phyloP scores from a whole-genome alignment of 495 filamentous ascomycete species.

The Jackrogersella multiformis region DNA sequence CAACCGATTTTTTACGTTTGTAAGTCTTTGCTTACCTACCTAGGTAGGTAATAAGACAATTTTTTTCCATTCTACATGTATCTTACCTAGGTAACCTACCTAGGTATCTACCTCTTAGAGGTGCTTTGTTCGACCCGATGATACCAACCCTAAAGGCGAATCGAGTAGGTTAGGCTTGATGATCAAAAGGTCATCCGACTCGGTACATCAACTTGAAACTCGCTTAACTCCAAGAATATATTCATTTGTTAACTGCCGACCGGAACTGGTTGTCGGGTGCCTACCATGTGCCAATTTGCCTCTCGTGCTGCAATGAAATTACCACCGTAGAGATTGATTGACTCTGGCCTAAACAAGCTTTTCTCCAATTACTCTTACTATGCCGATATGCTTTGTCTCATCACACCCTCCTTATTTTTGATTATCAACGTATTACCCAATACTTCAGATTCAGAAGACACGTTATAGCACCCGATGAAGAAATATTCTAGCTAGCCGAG shows the following conservation, averaged over 20 bases:
- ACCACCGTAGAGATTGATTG: not conserved
- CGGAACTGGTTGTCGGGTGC: not conserved
- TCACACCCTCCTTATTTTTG: conserved; percentile 7
- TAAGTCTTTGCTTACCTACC: too few species aligned
- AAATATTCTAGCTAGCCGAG: not conserved
- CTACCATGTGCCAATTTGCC: not conserved
- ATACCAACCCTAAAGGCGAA: not conserved
- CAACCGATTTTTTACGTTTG: too few species aligned
- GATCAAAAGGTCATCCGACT: not conserved
- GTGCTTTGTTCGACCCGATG: not conserved
- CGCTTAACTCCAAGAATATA: conserved; percentile 16
- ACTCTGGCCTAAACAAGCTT: not conserved
- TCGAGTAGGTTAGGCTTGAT: too few species aligned
- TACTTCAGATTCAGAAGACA: not conserved
- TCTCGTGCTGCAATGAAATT: not conserved
- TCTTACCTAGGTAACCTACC: too few species aligned
- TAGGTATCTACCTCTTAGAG: not conserved
- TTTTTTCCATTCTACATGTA: too few species aligned
- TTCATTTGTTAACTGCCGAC: conserved; percentile 17
- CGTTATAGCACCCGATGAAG: not conserved
- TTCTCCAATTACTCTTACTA: conserved; percentile 17
- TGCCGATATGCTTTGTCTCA: conserved; percentile 4
- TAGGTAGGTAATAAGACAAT: too few species aligned
- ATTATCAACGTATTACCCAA: conserved; percentile 11
- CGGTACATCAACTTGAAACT: conserved; percentile 3